Evolutionary conservation across 179 eudicot genomes (phyloP), one percentile per base, ranked within the genome.

Genomic region (Spergularia azorica): DNA sequence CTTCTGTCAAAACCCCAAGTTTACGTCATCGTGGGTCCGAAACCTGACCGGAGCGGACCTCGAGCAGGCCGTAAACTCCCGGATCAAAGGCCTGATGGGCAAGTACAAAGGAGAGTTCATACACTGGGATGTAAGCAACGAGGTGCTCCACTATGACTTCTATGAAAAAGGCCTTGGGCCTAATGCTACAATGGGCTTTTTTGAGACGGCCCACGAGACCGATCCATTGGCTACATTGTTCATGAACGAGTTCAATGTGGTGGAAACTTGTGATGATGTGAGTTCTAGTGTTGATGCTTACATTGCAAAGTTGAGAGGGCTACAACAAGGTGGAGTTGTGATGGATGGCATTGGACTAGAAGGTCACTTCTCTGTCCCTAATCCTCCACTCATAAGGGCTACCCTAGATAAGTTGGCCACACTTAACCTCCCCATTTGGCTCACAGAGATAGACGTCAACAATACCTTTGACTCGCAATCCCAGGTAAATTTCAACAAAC

Each of bases 71-170:
- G 95, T 93, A 2, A 73, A 61, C 58, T 77, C 84, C 9, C 83
- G 97, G 9, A 89, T 93, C 46, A 67, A 80, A 65, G 87, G 97
- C 79, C 79, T 91, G 51, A 84, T 93, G 93, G 63, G 63, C 61
- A 86, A 74, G 59, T 93, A 93, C 84, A 86, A 60, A 86, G 90
- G 88, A 10, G 89, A 91, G 48, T 93, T 93, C 77, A 77, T 91
- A 10, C 98, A 93, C 70, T 93, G 98, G 98, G 98, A 93, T 50
- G 91, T 93, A 17, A 90, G 84, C 83, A 93, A 93, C 38, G 98
- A 93, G 79, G 84, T 89, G 84, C 92, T 93, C n/a, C 98, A 91
- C 52, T 93, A 78, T n/a, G 79, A 84, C 69, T 90, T 92, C 82
- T 90, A 90, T 48, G 95, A 92, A 80, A 72, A 79, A 20, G 78